Base-by-base conservation (phyloP, 2,329 filamentous ascomycete genomes). In the Ramularia endophylla region DNA sequence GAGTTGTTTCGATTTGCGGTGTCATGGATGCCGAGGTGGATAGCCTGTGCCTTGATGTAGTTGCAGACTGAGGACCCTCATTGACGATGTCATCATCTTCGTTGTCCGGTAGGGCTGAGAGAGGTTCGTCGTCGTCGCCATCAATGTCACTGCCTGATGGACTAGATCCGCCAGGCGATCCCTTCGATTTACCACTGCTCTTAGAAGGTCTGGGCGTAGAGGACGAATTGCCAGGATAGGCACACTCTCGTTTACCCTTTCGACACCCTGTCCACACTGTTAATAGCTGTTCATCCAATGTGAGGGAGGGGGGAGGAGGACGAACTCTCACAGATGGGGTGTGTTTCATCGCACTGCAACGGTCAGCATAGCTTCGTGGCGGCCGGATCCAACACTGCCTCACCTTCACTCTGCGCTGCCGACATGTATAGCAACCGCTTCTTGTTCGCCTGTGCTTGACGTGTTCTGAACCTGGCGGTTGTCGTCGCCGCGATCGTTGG, bases 371-470 rank as follows among this genome's bases (percentile, higher is more conserved):
- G 15, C 17, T 8, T n/a, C 15, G 22, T 33, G 25, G 17, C 11
- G 38, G 35, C 25, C 27, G 15, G 34, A 15, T 15, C 19, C 25
- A 27, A 43, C 38, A 36, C 13, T 33, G 27, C 8, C 52, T 48
- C 59, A 78, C 75, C 72, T 82, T 97, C 38, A 97, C 89, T 63
- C 92, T 79, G 52, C 92, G 78, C 56, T 82, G 83, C 44, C 92
- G 78, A 65, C 92, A 98, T 34, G 89, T 97, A 60, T 78, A 95
- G 67, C 92, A 98, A 19, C 92, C 92, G 50, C 88, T 95, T 55
- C 92, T 77, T 31, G 92, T 97, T 53, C 92, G 80, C 47, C 89
- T 83, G 63, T 97, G 90, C 65, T 97, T 97, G 53, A 94, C 84
- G 58, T 85, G 82, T 47, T 94, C 85, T n/a, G 53, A 46, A 11